Base-by-base conservation (phyloP, 306 rosid genomes). In the Crotalaria pallida region DNA sequence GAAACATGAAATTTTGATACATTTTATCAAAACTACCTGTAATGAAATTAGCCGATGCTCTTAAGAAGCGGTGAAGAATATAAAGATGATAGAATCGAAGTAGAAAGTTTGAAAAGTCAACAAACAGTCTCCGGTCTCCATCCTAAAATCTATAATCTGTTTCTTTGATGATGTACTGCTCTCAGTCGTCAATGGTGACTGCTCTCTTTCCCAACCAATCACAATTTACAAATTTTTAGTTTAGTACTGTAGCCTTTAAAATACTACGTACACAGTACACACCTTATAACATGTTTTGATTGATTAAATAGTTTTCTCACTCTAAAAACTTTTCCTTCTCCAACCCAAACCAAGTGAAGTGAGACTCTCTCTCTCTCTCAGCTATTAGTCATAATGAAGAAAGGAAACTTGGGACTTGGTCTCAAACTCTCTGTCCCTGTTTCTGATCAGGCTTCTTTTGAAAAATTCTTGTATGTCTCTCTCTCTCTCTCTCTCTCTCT, bases 371-470 rank as follows among this genome's bases (percentile, higher is more conserved):
- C n/a, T n/a, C n/a, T n/a, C n/a, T n/a, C n/a, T n/a, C n/a, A n/a
- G n/a, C n/a, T n/a, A n/a, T n/a, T n/a, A n/a, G n/a, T n/a, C 73
- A 71, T 59, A 80, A 88, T 94, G 96, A 90, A 81, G 29, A 94
- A 59, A 72, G 99, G 97, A 74, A 67, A 45, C 61, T 79, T 90
- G 65, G 82, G 79, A 2, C 81, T 64, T 15, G 79, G 58, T 66
- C 96, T 94, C 79, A 88, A 80, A 79, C 96, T 94, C 69, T 76
- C 85, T 22, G 82, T 94, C 33, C 99, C 99, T 81, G 80, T 61
- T 7, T 76, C 87, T 7, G 95, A 87, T 50, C 95, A 88, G 38
- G 74, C 72, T 61, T 82, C 87, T 61, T 79, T 90, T 75, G 51
- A 91, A 56, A 90, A 76, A 27, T 94, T 87, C 78, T 80, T 91